Evolutionary conservation across 2,329 filamentous ascomycete genomes (phyloP).

Genomic region (Aspergillus carbonarius): DNA sequence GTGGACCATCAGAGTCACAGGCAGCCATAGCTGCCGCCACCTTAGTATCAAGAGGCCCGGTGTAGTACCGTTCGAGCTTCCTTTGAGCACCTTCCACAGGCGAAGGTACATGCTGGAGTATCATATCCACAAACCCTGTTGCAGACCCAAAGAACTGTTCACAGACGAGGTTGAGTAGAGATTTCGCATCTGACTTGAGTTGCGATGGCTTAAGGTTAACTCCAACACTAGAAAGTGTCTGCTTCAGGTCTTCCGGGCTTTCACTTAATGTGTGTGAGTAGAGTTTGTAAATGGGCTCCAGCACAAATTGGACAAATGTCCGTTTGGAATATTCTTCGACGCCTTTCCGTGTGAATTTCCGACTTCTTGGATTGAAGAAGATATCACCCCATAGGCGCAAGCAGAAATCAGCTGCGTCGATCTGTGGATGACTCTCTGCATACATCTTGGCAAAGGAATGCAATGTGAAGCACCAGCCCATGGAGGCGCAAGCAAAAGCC

Average conservation of each 20-base stretch:
- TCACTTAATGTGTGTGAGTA: conserved; percentile 94
- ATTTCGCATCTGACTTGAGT: conserved; percentile 84
- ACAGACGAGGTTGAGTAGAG: conserved; percentile 84
- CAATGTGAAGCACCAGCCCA: conserved; percentile 96
- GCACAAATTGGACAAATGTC: conserved; percentile 89
- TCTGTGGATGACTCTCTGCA: conserved; percentile 76
- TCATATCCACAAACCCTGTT: conserved; percentile 92
- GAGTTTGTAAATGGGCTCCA: conserved; percentile 97
- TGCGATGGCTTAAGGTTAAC: conserved; percentile 90
- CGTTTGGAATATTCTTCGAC: conserved; percentile 77
- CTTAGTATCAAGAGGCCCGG: conserved; percentile 80
- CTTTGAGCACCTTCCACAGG: conserved; percentile 74
- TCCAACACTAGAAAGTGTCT: conserved; percentile 73
- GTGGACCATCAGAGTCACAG: conserved; percentile 84
- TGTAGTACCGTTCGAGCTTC: conserved; percentile 84
- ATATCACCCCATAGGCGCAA: conserved; percentile 91
- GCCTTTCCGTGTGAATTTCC: conserved; percentile 86
- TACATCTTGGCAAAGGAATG: conserved; percentile 97
- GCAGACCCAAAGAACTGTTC: conserved; percentile 93
- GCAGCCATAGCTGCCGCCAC: conserved; percentile 75
- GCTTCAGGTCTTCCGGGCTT: conserved; percentile 78
- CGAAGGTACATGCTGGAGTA: conserved; percentile 84
- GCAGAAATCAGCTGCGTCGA: conserved; percentile 81
- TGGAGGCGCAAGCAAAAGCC: conserved; percentile 87
- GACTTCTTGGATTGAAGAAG: conserved; percentile 87